phyloP scores from a whole-genome alignment of 2,329 filamentous ascomycete species.

The Aaosphaeria pasadenensis region DNA sequence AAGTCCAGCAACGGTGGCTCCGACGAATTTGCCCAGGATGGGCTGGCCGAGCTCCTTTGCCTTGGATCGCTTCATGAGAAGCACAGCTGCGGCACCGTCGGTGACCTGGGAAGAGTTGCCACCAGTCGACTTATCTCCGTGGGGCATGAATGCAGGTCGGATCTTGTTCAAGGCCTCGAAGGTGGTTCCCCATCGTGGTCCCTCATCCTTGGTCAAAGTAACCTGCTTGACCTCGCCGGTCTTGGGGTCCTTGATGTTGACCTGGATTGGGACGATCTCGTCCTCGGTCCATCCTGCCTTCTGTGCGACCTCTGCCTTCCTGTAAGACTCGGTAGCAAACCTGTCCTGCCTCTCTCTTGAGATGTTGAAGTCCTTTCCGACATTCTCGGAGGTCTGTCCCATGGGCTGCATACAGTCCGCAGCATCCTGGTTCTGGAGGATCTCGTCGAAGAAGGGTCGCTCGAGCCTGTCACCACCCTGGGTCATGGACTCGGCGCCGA shows the following conservation, averaged over 20 bases:
- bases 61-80: slow-evolving; percentile 92
- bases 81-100: slow-evolving; percentile 83
- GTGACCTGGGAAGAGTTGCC: slow-evolving; percentile 95
- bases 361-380: slow-evolving; percentile 86
- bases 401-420: slow-evolving; percentile 89
- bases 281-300: slow-evolving; percentile 89
- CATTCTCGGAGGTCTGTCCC: slow-evolving; percentile 98
- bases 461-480: slow-evolving; percentile 67
- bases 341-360: slow-evolving; percentile 75
- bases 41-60: slow-evolving; percentile 84
- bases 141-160: slow-evolving; percentile 84
- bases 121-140: slow-evolving; percentile 80
- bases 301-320: slow-evolving; percentile 82
- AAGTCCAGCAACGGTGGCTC: slow-evolving; percentile 84
- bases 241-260: slow-evolving; percentile 79
- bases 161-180: slow-evolving; percentile 80
- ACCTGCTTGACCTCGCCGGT: slow-evolving; percentile 74
- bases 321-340: slow-evolving; percentile 84
- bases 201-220: slow-evolving; percentile 82
- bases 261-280: slow-evolving; percentile 86
- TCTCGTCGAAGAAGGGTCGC: slow-evolving; percentile 72
- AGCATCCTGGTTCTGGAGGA: slow-evolving; percentile 73
- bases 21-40: slow-evolving; percentile 91
- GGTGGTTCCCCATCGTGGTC: slow-evolving; percentile 86
- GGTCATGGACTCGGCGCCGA: slow-evolving; percentile 89